A percentile compares a stretch with the other conserved stretches of the same genome.
Evolutionary conservation across 148 eudicot genomes (phyloP).

Genomic region (Heliamphora exappendiculata): DNA sequence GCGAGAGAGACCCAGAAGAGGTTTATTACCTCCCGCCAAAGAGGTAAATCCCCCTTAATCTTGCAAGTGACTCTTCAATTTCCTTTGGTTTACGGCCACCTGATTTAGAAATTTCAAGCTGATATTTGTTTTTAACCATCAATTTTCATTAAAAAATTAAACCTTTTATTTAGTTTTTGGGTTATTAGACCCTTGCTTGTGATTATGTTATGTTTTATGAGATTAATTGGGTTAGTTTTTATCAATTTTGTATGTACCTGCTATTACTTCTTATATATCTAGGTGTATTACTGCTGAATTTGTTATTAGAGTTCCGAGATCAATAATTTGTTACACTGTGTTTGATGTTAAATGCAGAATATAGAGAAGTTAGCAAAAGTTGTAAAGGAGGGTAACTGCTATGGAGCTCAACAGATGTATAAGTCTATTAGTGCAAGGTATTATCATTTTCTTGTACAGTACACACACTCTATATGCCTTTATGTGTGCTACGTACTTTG

Average conservation of each 20-base stretch:
- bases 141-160: neutral
- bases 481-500: neutral
- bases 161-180: neutral
- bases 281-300: neutral
- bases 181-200: neutral
- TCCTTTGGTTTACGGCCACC: neutral
- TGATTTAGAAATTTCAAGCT: neutral
- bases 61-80: neutral
- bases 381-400: slow-evolving; percentile 56
- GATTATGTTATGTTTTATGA: neutral
- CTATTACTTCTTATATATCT: neutral
- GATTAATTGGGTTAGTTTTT: neutral
- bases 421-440: slow-evolving; percentile 80
- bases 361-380: slow-evolving; percentile 62
- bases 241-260: too few relatives aligned
- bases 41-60: slow-evolving; percentile 31
- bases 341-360: slow-evolving; percentile 36
- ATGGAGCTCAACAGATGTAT: slow-evolving; percentile 99
- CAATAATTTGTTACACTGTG: neutral
- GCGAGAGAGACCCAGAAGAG: slow-evolving; percentile 51
- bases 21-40: slow-evolving; percentile 46
- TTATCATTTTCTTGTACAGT: neutral
- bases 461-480: neutral
- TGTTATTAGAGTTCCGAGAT: neutral
- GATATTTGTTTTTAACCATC: neutral